Conservation (phyloP, 2,329 filamentous ascomycete genomes). For the Lasiodiplodia sp. region DNA sequence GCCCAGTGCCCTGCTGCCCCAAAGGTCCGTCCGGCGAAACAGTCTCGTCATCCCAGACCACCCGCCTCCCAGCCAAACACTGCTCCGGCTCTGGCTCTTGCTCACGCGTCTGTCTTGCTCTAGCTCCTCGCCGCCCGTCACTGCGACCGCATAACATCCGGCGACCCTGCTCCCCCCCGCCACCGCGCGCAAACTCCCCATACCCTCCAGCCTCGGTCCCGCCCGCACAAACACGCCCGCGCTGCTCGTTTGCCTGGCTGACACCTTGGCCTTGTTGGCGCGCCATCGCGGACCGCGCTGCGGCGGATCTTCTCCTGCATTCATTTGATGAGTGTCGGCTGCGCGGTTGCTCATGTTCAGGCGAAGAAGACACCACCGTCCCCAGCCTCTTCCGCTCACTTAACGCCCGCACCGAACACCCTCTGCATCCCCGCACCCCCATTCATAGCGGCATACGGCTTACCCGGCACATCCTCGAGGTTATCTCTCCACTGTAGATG, state of each 20-base stretch:
- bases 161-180: conserved; percentile 4
- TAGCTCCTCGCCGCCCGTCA: neutral
- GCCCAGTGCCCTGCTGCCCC: neutral
- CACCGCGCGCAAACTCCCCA: conserved; percentile 14
- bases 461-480: conserved; percentile 19
- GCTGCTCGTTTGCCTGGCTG: conserved; percentile 20
- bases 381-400: conserved; percentile 53
- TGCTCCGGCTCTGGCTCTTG: conserved; percentile 19
- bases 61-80: conserved; percentile 25
- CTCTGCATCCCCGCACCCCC: conserved; percentile 31
- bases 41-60: conserved; percentile 29
- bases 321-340: conserved; percentile 31
- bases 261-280: conserved; percentile 14
- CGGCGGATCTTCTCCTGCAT: conserved; percentile 17
- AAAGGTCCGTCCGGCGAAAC: conserved; percentile 29
- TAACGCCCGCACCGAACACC: conserved; percentile 41
- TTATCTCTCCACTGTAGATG: conserved; percentile 61
- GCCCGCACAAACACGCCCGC: conserved; percentile 11
- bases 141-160: neutral
- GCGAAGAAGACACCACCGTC: conserved; percentile 54
- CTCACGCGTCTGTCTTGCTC: conserved; percentile 20
- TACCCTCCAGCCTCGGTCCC: conserved; percentile 16
- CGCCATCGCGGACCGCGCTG: conserved; percentile 26
- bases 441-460: conserved; percentile 29
- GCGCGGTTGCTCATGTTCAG: conserved; percentile 51